Conservation (phyloP, 306 rosid species). For the Quercus cerris region DNA sequence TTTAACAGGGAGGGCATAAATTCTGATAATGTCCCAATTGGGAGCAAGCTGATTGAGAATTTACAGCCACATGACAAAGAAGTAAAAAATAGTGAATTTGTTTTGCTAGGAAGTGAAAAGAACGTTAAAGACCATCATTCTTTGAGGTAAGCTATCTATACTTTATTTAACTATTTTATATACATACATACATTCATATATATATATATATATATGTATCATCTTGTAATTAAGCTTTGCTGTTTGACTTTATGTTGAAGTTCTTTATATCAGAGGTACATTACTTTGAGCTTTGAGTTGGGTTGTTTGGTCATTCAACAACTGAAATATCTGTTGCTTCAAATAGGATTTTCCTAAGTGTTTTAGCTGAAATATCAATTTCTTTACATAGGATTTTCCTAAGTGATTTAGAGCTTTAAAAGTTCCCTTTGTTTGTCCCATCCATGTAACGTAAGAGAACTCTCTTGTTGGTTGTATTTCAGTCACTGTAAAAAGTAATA, state of each 20-base stretch:
- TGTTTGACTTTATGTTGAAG: not conserved
- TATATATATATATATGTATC: not conserved
- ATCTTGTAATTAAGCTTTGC: slow-evolving; percentile 9
- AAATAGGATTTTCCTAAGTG: not conserved
- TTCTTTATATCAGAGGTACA: not conserved
- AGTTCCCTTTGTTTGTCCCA: not conserved
- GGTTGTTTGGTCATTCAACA: not conserved
- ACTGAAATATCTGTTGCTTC: not conserved
- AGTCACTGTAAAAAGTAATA: not conserved
- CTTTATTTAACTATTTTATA: not conserved
- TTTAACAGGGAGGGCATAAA: slow-evolving; percentile 40
- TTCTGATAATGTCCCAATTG: slow-evolving; percentile 36
- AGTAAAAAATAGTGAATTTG: slow-evolving; percentile 37
- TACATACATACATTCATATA: too few relatives aligned
- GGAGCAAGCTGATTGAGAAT: slow-evolving; percentile 30
- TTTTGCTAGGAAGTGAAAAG: slow-evolving; percentile 34
- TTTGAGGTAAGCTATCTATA: slow-evolving; percentile 40
- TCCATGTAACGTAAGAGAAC: not conserved
- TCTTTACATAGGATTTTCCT: not conserved
- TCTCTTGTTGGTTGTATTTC: not conserved
- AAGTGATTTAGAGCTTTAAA: not conserved
- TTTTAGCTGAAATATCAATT: not conserved
- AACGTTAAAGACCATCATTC: slow-evolving; percentile 23
- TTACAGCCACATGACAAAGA: slow-evolving; percentile 29
- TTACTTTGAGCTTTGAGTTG: not conserved